Percentiles rank a stretch among this genome's conserved stretches.
phyloP scores from a whole-genome alignment of 495 filamentous ascomycete genomes.

The Xylaria flabelliformis region DNA sequence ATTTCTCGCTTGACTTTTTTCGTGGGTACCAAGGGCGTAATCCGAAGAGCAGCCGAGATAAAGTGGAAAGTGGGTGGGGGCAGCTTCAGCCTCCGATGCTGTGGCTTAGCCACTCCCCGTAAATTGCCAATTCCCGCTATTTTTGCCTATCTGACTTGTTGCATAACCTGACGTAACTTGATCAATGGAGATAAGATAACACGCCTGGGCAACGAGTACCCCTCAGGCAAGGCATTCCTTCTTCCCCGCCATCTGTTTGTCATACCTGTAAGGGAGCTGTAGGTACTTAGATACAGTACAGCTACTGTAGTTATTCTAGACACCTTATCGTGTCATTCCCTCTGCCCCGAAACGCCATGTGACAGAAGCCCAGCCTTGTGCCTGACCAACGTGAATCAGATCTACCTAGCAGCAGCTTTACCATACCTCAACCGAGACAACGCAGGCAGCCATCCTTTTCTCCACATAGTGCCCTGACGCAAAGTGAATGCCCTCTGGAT shows the following conservation, averaged over 20 bases:
- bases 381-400: conserved; percentile 28
- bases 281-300: neutral
- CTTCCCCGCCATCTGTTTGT: conserved; percentile 8
- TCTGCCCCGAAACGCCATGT: conserved; percentile 22
- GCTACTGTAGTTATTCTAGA: neutral
- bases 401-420: neutral
- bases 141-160: neutral
- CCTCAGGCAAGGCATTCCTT: neutral
- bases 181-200: conserved; percentile 14
- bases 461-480: neutral
- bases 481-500: neutral
- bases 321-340: conserved; percentile 14
- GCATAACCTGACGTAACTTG: neutral
- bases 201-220: neutral
- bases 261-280: neutral
- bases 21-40: conserved; percentile 38
- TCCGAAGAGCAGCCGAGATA: conserved; percentile 40
- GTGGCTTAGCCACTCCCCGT: conserved; percentile 8
- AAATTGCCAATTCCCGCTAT: neutral
- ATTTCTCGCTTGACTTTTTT: conserved; percentile 43
- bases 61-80: neutral
- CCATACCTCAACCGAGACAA: conserved; percentile 21
- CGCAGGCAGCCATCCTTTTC: conserved; percentile 12
- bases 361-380: conserved; percentile 27
- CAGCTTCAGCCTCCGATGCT: conserved; percentile 1